A percentile compares a stretch with the other conserved stretches of the same genome.
Conservation (phyloP, 2,329 filamentous ascomycete genomes). For the Phaeosphaeriaceae sp. region DNA sequence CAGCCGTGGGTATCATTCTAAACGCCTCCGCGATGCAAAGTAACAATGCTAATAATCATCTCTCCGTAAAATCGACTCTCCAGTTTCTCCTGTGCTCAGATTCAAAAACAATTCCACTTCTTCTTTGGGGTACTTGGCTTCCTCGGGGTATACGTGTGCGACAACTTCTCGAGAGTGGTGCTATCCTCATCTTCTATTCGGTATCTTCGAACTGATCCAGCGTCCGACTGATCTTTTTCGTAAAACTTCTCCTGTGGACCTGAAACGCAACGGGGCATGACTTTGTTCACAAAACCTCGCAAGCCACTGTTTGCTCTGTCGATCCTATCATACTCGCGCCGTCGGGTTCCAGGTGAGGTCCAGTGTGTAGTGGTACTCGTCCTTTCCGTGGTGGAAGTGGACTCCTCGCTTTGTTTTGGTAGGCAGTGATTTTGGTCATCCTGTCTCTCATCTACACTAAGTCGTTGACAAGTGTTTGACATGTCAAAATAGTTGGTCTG, state of each 20-base stretch:
- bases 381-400: conserved; percentile 9
- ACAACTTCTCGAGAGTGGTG: conserved; percentile 30
- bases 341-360: conserved; percentile 45
- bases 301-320: conserved; percentile 47
- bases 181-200: conserved; percentile 40
- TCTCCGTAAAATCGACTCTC: conserved; percentile 7
- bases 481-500: conserved; percentile 16
- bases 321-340: conserved; percentile 46
- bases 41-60: conserved; percentile 29
- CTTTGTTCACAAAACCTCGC: conserved; percentile 37
- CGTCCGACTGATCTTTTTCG: conserved; percentile 44
- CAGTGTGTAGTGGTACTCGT: conserved; percentile 45
- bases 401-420: conserved; percentile 26
- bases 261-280: conserved; percentile 44
- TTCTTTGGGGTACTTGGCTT: conserved; percentile 21
- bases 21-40: conserved; percentile 28
- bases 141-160: conserved; percentile 17
- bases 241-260: conserved; percentile 44
- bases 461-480: conserved; percentile 17
- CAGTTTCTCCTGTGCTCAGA: neutral
- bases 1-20: conserved; percentile 41
- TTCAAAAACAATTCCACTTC: conserved; percentile 38
- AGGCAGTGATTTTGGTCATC: conserved; percentile 14
- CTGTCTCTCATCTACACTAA: conserved; percentile 24
- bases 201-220: conserved; percentile 47